Base-by-base conservation (phyloP, 768 basidiomycete species). In the Amanita inopinata region DNA sequence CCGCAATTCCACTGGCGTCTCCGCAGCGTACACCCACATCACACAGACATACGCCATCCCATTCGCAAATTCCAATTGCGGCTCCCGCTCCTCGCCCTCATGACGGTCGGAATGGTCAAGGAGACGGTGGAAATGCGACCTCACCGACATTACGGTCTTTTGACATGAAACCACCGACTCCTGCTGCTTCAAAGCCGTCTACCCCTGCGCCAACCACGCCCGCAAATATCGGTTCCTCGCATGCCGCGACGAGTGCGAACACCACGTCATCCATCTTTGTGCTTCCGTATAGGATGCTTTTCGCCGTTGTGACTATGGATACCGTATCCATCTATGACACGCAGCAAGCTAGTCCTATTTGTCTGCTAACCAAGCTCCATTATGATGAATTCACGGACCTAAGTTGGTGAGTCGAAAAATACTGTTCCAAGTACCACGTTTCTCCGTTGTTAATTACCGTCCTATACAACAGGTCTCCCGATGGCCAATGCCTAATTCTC, bases 351-450 rank as follows among this genome's bases (percentile, higher is more conserved):
- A 78, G 83, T 2, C 96, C 96, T 0, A 73, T 97, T 39, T 91
- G 90, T 54, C 65, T 98, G 53, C 74, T 99, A 50, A 89, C 85
- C 20, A 94, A 93, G 54, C 64, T 98, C 48, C 96, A 99, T 62
- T 98, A 96, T 58, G 91, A 94, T 48, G 90, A 94, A 54, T 98
- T 98, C 57, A 98, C 96, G 5, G 96, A 99, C 63, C 70, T 96
- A 62, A 78, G 83, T 31, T 99, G 96, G 96, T 97, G 53, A 31
- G 87, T 52, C 17, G n/a, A n/a, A n/a, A n/a, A n/a, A n/a, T n/a
- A 39, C 34, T 31, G 24, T 25, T 38, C 25, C 28, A 11, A n/a
- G n/a, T 31, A 24, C 33, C 24, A 35, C 36, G 18, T 33, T 33
- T 40, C 27, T 5, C 18, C 33, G 8, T 40, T 24, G 36, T 45